Conservation (phyloP, 108 stramenopile genomes). For the Craspedostauros australis region DNA sequence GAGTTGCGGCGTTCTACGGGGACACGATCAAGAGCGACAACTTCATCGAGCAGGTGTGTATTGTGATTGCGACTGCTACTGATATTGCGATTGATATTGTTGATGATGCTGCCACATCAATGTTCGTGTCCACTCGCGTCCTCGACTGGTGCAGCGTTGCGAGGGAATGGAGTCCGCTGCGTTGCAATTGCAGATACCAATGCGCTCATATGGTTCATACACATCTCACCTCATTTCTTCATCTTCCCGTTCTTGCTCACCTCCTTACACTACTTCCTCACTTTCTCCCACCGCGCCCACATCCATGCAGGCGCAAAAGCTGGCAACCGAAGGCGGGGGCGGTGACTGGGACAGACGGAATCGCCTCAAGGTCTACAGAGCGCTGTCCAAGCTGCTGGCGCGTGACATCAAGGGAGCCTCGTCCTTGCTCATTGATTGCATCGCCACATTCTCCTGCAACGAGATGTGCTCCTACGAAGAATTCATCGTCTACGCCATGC, state of each 20-base stretch:
- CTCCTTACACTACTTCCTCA: constrained; percentile 3
- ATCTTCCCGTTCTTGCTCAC: neutral
- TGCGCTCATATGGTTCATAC: no score
- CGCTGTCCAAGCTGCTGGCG: constrained; percentile 59
- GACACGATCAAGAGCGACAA: constrained; percentile 56
- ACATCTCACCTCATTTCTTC: neutral
- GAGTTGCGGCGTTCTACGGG: constrained; percentile 82
- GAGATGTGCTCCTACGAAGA: constrained; percentile 92
- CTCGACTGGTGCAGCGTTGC: neutral
- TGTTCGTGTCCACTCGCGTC: no score
- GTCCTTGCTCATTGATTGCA: constrained; percentile 81
- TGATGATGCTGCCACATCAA: neutral
- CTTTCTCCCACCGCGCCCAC: no score
- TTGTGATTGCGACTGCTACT: neutral
- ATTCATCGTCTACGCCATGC: constrained; percentile 88
- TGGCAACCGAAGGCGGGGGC: constrained; percentile 71
- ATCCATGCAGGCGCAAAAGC: constrained; percentile 47
- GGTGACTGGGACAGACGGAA: constrained; percentile 99
- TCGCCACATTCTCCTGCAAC: constrained; percentile 94
- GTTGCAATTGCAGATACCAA: no score
- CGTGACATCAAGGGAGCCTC: constrained; percentile 86
- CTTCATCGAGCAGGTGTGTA: constrained; percentile 56
- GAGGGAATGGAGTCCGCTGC: neutral
- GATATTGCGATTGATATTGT: no score
- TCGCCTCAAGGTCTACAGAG: constrained; percentile 93